A percentile compares a stretch with the other conserved stretches of the same genome.
phyloP scores from a whole-genome alignment of 2,329 filamentous ascomycete species.

The Eutypella sp. region DNA sequence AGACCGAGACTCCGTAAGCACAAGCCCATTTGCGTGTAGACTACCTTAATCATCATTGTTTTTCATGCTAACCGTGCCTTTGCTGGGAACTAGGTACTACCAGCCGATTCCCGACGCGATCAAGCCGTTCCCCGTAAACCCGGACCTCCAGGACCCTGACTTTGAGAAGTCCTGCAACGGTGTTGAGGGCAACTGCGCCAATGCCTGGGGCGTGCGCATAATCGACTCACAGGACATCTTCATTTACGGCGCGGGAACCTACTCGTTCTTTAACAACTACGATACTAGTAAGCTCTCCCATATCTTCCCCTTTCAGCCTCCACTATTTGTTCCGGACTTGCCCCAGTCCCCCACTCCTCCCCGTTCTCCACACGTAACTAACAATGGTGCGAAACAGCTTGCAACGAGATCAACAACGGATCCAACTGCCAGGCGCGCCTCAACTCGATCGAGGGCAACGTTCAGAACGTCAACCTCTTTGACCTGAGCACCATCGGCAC shows the following conservation, averaged over 20 bases:
- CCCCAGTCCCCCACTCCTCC: too few species aligned
- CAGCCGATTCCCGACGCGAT: conserved; percentile 54
- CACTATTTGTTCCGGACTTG: too few species aligned
- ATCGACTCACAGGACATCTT: conserved; percentile 46
- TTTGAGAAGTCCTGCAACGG: conserved; percentile 40
- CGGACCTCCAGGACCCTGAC: conserved; percentile 38
- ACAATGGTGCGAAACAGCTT: conserved; percentile 16
- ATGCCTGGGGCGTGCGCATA: conserved; percentile 57
- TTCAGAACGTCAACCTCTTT: conserved; percentile 34
- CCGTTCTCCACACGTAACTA: neutral
- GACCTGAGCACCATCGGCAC: conserved; percentile 44
- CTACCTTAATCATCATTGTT: neutral
- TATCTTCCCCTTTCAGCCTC: neutral
- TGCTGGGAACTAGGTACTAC: conserved; percentile 41
- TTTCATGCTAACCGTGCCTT: neutral
- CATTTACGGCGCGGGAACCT: conserved; percentile 56
- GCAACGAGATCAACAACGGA: conserved; percentile 29
- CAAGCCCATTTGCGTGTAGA: neutral
- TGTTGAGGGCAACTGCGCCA: conserved; percentile 34
- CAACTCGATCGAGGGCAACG: conserved; percentile 32
- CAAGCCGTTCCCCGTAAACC: conserved; percentile 42
- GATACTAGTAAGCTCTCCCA: conserved; percentile 30
- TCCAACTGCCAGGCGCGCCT: conserved; percentile 36
- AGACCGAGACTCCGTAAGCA: conserved; percentile 57
- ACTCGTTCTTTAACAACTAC: conserved; percentile 57